Percentiles rank a stretch among this genome's conserved stretches.
Conservation (phyloP, 2,329 filamentous ascomycete genomes). For the Diaporthe sp. region DNA sequence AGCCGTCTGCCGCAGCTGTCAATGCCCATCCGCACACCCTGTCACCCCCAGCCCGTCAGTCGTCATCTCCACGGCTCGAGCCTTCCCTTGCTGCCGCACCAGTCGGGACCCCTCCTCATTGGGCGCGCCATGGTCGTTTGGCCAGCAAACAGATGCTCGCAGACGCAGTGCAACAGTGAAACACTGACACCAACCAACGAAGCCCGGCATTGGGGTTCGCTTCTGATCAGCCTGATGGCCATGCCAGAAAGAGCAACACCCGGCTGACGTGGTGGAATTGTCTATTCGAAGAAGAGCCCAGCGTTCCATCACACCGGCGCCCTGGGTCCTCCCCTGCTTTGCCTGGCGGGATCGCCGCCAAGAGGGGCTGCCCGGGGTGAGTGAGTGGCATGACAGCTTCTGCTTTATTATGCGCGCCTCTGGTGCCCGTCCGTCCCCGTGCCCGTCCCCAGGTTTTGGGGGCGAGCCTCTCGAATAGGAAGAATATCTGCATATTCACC, state of each 20-base stretch:
- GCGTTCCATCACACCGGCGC: conserved; percentile 11
- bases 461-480: conserved; percentile 5
- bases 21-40: neutral
- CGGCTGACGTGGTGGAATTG: neutral
- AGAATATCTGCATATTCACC: conserved; percentile 20
- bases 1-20: conserved; percentile 1
- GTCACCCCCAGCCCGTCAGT: neutral
- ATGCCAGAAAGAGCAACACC: neutral
- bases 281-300: conserved; percentile 8
- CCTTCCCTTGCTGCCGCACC: conserved; percentile 25
- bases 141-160: conserved; percentile 31
- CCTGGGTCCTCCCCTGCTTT: conserved; percentile 22
- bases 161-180: conserved; percentile 33
- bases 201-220: neutral
- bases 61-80: conserved; percentile 20
- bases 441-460: neutral
- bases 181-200: neutral
- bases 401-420: neutral
- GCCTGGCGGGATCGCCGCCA: conserved; percentile 29
- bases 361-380: conserved; percentile 9
- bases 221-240: neutral
- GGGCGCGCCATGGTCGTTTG: conserved; percentile 11
- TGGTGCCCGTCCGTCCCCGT: neutral
- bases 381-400: conserved; percentile 17
- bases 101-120: conserved; percentile 1